phyloP scores from a whole-genome alignment of 2,329 filamentous ascomycete genomes.

The Penicillium occitanis region DNA sequence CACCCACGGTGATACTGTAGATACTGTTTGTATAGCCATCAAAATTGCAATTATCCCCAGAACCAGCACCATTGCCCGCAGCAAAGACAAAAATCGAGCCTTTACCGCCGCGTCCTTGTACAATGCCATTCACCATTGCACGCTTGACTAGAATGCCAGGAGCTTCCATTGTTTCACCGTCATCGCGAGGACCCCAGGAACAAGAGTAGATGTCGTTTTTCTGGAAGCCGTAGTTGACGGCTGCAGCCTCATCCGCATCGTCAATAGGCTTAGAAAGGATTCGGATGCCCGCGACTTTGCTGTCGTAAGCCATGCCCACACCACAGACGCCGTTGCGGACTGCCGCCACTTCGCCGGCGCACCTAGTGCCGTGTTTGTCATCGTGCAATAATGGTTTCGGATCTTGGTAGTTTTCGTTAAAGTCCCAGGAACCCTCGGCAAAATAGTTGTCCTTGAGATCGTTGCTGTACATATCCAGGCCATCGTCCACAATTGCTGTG shows the following conservation, averaged over 20 bases:
- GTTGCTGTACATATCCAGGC: constrained; percentile 90
- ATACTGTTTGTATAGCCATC: constrained; percentile 99
- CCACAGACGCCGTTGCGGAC: constrained; percentile 92
- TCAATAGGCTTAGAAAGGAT: constrained; percentile 89
- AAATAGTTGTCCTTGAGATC: constrained; percentile 95
- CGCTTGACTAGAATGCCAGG: constrained; percentile 83
- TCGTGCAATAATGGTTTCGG: constrained; percentile 80
- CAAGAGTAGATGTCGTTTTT: constrained; percentile 97
- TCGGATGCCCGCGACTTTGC: constrained; percentile 84
- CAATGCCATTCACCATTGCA: constrained; percentile 89
- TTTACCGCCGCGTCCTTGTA: constrained; percentile 77
- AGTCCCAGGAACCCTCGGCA: constrained; percentile 88
- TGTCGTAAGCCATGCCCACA: constrained; percentile 91
- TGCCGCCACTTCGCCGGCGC: constrained; percentile 89
- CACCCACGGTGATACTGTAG: constrained; percentile 95
- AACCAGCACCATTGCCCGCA: constrained; percentile 84
- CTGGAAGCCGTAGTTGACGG: constrained; percentile 89
- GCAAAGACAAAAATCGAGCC: constrained; percentile 97
- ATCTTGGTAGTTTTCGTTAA: constrained; percentile 79
- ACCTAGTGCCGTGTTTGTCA: constrained; percentile 88
- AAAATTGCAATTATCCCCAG: constrained; percentile 97
- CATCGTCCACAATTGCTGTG: constrained; percentile 93
- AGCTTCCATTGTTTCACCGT: constrained; percentile 89
- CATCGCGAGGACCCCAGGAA: constrained; percentile 96
- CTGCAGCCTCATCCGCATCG: constrained; percentile 86